These are phyloP conservation scores for Arabidopsis lyrata DNA, from an alignment of 441 rosid genomes.

Conservation along the genomic window DNA sequence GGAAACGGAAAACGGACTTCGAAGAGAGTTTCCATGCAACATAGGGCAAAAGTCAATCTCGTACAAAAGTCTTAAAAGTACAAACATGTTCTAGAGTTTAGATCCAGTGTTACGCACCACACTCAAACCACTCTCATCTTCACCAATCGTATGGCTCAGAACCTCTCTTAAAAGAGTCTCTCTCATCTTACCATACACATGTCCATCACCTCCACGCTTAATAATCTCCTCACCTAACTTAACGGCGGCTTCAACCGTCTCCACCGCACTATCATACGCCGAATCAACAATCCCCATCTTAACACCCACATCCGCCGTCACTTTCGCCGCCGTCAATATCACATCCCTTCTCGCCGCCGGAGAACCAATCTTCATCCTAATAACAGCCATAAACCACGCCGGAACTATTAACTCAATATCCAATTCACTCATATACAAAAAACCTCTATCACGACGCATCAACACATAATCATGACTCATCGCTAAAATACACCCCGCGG, in stretches of 20 bases:
- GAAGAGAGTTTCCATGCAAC: too few species aligned
- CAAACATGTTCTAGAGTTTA: slow-evolving; percentile 2
- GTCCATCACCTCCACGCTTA: slow-evolving; percentile 52
- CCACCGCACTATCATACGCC: slow-evolving; percentile 51
- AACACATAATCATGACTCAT: slow-evolving; percentile 65
- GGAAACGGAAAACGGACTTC: too few species aligned
- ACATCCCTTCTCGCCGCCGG: slow-evolving; percentile 51
- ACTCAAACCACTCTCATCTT: slow-evolving; percentile 32
- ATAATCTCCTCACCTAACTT: slow-evolving; percentile 54
- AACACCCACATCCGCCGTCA: slow-evolving; percentile 59
- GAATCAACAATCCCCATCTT: slow-evolving; percentile 56
- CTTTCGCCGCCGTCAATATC: slow-evolving; percentile 55
- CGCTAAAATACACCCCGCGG: slow-evolving; percentile 68
- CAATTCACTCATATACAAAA: slow-evolving; percentile 76
- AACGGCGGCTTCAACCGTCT: slow-evolving; percentile 60
- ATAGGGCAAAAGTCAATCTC: not conserved
- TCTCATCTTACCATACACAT: slow-evolving; percentile 62
- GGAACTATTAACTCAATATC: slow-evolving; percentile 56
- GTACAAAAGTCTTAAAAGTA: not conserved
- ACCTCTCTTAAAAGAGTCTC: slow-evolving; percentile 49
- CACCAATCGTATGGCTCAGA: slow-evolving; percentile 41
- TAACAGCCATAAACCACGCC: slow-evolving; percentile 49
- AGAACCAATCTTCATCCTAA: slow-evolving; percentile 54
- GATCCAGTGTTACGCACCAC: slow-evolving; percentile 27
- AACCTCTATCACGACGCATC: slow-evolving; percentile 76